Evolutionary conservation across 2,329 filamentous ascomycete species (phyloP), one percentile per base, ranked within the genome.

Genomic region (Thelonectria olida): DNA sequence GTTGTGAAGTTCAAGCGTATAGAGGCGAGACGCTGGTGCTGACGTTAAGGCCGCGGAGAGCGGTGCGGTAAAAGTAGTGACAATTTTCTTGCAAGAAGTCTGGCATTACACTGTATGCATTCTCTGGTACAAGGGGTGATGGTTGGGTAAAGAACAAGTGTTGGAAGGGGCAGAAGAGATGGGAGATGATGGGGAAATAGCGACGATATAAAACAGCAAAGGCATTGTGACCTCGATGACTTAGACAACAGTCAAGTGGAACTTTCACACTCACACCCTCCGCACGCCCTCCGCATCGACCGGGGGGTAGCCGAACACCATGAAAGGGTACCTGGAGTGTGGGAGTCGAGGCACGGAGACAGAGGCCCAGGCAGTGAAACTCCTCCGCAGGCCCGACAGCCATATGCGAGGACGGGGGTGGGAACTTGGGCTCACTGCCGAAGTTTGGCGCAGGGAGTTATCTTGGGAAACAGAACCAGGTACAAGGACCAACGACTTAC

Each of bases 1-100:
- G 41, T 31, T 31, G 50, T 62, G 44, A 48, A 54, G 50, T 49
- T 63, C 82, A 92, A 79, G 84, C 85, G 82, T 92, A 93, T 55
- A 92, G 82, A 70, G 91, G 89, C 68, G 90, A 92, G 78, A 97
- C 87, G 73, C 82, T 86, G 71, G 92, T 96, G 80, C 88, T 86
- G 72, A 97, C 89, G 74, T 91, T 95, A 71, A 97, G 83, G 75
- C 93, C 90, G 83, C 92, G 92, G 81, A 97, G 82, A 75, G 92
- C 91, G 78, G 90, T 96, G 83, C 92, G 92, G 83, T 92, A 96
- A 81, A 97, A 96, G 81, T 96, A 96, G 77, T 96, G 92, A 74
- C 92, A 96, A 79, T 96, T 91, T 83, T 96, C 91, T 84, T 96
- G 90, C 59, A 92, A 82, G 79, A 84, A 96, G 78, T 85, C 79